A percentile compares a stretch with the other conserved stretches of the same genome.
phyloP scores from a whole-genome alignment of 805 yeast species.

The Candida morakotiae region DNA sequence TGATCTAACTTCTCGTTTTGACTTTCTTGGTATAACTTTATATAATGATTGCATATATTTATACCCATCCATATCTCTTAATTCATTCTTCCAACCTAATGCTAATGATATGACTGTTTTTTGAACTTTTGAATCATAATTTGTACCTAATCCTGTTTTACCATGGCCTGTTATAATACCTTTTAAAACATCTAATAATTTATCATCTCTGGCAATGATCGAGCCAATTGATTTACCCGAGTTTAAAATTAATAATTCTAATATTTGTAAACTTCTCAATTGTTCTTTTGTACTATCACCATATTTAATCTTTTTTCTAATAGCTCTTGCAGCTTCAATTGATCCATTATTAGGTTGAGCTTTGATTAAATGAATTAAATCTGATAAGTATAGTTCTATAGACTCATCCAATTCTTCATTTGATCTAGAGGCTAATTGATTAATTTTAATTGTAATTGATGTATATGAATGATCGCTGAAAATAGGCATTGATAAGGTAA shows the following conservation, averaged over 20 bases:
- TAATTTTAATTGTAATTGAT: conserved; percentile 62
- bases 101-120: conserved; percentile 49
- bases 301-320: conserved; percentile 84
- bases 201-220: conserved; percentile 60
- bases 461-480: conserved; percentile 58
- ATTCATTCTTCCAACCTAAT: conserved; percentile 63
- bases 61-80: conserved; percentile 46
- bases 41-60: conserved; percentile 45
- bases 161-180: conserved; percentile 41
- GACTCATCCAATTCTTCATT: conserved; percentile 35
- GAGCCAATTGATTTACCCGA: conserved; percentile 41
- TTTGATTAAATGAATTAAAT: conserved; percentile 50
- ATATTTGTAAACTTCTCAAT: conserved; percentile 51
- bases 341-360: conserved; percentile 34
- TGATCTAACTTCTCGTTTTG: not conserved
- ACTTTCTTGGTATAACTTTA: conserved; percentile 36
- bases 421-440: conserved; percentile 45
- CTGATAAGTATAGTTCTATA: conserved; percentile 48
- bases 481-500: conserved; percentile 18
- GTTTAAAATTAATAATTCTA: conserved; percentile 37
- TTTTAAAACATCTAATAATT: conserved; percentile 59
- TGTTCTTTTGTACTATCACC: conserved; percentile 63
- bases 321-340: conserved; percentile 84
- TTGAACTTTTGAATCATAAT: conserved; percentile 40
- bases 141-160: conserved; percentile 30